Evolutionary conservation across 495 filamentous ascomycete genomes (phyloP), one percentile per base, ranked within the genome.

Genomic region (Emericellopsis terricola): DNA sequence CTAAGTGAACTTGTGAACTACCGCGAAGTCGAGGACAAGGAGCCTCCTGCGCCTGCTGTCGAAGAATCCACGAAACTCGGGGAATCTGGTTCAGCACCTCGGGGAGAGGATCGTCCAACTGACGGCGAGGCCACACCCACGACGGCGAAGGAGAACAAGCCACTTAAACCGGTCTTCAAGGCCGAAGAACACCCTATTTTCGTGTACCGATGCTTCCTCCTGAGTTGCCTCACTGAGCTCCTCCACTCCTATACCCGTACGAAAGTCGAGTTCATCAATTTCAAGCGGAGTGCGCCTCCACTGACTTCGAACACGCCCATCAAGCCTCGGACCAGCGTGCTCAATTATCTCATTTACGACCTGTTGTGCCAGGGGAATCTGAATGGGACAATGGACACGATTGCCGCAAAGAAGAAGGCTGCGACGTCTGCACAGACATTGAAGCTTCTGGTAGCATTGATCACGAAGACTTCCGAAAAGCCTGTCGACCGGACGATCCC

Each of bases 241-340:
- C 64, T 99, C n/a, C 76, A 77, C 27, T 87, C 76, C 45, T 96
- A 94, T 58, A 93, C 83, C 39, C 77, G 85, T 18, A 77, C 83
- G 26, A 99, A 99, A 62, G 67, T 96, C 15, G 91, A 99, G 46
- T 99, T 99, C 50, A 94, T 99, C 53, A 94, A 94, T 48, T 96
- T 94, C 61, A 94, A 87, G 33, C 75, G 89, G 39, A 76, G 79
- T 14, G 79, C 82, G 38, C 79, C 84, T 3, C 33, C 33, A 2
- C 66, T 81, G 40, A 68, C 64, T 37, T 71, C 77, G 18, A 77
- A 72, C 29, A 94, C 85, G 4, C 89, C 89, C 24, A 82, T 85
- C 8, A 99, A 96, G 54, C 89, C 89, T 27, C 76, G 89, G 28
- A 87, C 87, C 10, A 81, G 78, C 33, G 77, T 94, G 26, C 62